These are phyloP conservation scores for Aspergillus aculeatinus DNA, from an alignment of 2,329 filamentous ascomycete species.

Conservation along the genomic window DNA sequence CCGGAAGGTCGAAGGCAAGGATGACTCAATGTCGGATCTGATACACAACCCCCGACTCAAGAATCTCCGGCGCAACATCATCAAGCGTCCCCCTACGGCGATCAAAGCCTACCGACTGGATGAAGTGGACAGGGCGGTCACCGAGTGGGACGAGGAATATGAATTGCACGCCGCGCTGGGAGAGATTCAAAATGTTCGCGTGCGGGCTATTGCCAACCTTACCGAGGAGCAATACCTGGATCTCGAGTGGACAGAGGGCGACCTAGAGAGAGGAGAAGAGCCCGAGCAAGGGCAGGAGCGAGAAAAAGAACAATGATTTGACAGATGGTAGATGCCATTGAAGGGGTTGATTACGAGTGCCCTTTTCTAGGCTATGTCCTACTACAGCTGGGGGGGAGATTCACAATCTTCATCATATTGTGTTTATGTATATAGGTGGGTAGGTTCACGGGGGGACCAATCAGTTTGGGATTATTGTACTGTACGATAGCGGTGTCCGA, in stretches of 20 bases:
- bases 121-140: constrained; percentile 16
- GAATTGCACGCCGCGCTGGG: constrained; percentile 27
- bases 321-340: too few species aligned
- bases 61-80: constrained; percentile 11
- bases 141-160: constrained; percentile 31
- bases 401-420: too few species aligned
- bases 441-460: too few species aligned
- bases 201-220: not conserved
- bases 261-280: too few species aligned
- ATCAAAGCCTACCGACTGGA: constrained; percentile 12
- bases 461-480: too few species aligned
- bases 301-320: too few species aligned
- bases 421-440: too few species aligned
- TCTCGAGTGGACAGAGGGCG: not conserved
- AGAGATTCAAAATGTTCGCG: constrained; percentile 9
- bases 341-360: too few species aligned
- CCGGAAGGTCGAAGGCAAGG: constrained; percentile 25
- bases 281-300: too few species aligned
- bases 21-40: constrained; percentile 17
- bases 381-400: too few species aligned
- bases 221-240: constrained; percentile 12
- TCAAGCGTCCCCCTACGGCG: constrained; percentile 16
- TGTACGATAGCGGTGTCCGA: too few species aligned
- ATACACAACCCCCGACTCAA: constrained; percentile 14
- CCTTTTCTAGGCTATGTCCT: too few species aligned